A percentile compares a stretch with the other conserved stretches of the same genome.
Evolutionary conservation across 257 asterid species (phyloP).

Genomic region (Nemophila menziesii): DNA sequence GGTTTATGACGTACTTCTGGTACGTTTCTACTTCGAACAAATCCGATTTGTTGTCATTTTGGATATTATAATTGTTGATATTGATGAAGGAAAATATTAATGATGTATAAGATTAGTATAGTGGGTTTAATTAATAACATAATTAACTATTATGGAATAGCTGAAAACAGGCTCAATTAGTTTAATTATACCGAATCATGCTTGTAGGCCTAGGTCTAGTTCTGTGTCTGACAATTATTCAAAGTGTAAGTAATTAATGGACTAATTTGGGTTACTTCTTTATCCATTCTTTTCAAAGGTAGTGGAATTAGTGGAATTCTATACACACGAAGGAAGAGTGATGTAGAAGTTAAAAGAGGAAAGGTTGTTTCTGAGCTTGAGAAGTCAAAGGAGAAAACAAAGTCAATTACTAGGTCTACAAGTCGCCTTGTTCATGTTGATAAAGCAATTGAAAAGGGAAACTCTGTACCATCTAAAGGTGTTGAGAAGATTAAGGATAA

Average conservation of each 20-base stretch:
- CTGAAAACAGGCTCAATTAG: no score
- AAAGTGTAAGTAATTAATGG: no score
- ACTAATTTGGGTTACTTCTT: slow-evolving; percentile 1
- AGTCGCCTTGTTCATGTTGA: slow-evolving; percentile 15
- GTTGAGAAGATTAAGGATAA: slow-evolving; percentile 14
- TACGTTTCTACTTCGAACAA: no score
- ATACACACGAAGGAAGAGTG: slow-evolving; percentile 6
- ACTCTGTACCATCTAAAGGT: slow-evolving; percentile 9
- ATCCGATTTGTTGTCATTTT: no score
- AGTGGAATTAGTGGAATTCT: slow-evolving; percentile 15
- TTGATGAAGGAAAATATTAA: no score
- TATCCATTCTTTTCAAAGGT: slow-evolving; percentile 23
- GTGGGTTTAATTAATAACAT: no score
- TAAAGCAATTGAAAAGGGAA: slow-evolving; percentile 27
- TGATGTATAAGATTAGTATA: no score
- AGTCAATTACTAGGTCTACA: slow-evolving; percentile 8
- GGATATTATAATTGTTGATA: no score
- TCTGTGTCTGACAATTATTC: no score
- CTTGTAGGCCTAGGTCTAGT: no score
- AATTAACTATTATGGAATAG: no score
- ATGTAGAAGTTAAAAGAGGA: slow-evolving; percentile 14
- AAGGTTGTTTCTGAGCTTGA: background rate
- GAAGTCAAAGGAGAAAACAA: slow-evolving; percentile 3
- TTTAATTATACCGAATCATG: no score
- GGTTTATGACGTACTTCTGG: slow-evolving; percentile 4